Conservation (phyloP, 2,329 filamentous ascomycete genomes). For the Diaporthe helianthi region DNA sequence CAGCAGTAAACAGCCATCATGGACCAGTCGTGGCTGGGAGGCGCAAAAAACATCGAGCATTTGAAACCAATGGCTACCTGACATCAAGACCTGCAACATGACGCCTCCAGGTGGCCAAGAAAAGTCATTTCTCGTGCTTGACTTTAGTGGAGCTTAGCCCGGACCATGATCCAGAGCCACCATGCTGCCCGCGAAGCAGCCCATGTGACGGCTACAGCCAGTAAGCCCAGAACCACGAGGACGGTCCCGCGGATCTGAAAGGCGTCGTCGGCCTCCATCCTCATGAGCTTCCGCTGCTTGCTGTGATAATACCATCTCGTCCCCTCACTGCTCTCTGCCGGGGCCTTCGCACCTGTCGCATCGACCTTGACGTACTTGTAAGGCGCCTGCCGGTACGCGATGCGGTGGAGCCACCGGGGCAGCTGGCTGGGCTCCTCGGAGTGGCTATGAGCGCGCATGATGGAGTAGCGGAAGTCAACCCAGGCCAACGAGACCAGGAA, state of each 20-base stretch:
- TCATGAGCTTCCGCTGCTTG: constrained; percentile 66
- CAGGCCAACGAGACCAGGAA: constrained; percentile 71
- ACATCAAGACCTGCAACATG: neutral
- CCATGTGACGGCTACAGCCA: constrained; percentile 43
- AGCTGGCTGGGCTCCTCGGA: constrained; percentile 42
- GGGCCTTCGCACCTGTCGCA: neutral
- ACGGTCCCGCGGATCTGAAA: constrained; percentile 65
- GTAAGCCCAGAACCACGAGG: constrained; percentile 55
- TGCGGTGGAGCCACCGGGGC: constrained; percentile 50
- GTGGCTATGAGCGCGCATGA: constrained; percentile 53
- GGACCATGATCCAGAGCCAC: constrained; percentile 33
- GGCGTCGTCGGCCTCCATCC: constrained; percentile 68
- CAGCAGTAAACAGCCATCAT: neutral
- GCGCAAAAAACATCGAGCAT: neutral
- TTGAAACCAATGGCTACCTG: neutral
- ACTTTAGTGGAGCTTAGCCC: constrained; percentile 6
- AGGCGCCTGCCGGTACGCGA: constrained; percentile 50
- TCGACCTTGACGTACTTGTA: constrained; percentile 46
- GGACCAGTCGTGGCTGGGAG: constrained; percentile 11
- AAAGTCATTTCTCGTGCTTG: neutral
- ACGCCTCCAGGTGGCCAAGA: neutral
- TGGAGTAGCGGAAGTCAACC: constrained; percentile 64
- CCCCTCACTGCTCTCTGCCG: constrained; percentile 38
- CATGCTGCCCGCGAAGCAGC: constrained; percentile 38
- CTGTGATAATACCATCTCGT: constrained; percentile 57